Conservation (phyloP, 2,329 filamentous ascomycete species). For the Parascedosporium putredinis region DNA sequence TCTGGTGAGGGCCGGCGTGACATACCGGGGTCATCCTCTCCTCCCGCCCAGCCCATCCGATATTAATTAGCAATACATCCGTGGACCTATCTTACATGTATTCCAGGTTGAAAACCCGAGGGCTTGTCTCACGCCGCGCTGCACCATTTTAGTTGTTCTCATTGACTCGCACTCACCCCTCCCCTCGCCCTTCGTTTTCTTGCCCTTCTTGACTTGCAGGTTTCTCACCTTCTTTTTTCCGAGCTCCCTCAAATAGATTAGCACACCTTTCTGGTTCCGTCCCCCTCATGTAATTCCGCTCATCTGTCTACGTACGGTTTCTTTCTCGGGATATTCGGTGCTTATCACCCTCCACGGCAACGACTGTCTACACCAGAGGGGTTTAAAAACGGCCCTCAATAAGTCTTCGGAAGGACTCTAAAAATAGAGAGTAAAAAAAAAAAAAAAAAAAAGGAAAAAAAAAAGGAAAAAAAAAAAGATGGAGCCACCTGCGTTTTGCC, state of each 20-base stretch:
- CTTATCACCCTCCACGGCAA: background rate
- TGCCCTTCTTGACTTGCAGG: too few species aligned
- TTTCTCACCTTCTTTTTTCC: too few species aligned
- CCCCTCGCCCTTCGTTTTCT: background rate
- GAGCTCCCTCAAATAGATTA: slow-evolving; percentile 1
- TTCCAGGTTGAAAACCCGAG: background rate
- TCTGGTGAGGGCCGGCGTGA: background rate
- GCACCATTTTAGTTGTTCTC: background rate
- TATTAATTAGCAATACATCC: background rate
- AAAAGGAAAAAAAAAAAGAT: too few species aligned
- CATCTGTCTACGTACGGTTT: too few species aligned
- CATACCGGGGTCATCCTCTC: background rate
- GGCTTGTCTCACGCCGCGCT: background rate
- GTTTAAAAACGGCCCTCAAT: too few species aligned
- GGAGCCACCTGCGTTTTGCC: background rate
- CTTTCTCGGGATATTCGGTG: too few species aligned
- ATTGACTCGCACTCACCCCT: background rate
- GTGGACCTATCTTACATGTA: too few species aligned
- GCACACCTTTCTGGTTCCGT: background rate
- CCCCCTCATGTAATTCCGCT: background rate
- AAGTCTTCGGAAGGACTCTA: too few species aligned
- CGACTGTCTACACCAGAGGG: background rate
- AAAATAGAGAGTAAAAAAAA: too few species aligned
- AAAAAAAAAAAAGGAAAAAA: too few species aligned
- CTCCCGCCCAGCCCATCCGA: background rate